Evolutionary conservation across 768 basidiomycete genomes (phyloP).

Genomic region (Agaricus sinodeliciosus): DNA sequence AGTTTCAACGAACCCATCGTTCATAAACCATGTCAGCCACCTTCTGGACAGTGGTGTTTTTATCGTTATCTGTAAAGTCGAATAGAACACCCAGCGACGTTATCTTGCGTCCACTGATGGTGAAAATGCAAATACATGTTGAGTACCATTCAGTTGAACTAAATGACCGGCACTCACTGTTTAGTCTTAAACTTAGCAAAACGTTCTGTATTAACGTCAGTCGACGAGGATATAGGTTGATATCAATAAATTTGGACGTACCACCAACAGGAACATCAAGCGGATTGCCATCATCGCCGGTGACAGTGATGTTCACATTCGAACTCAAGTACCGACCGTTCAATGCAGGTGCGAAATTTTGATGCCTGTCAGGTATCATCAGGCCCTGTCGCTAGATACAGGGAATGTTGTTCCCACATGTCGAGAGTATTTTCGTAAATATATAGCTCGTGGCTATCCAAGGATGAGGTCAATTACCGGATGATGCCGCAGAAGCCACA

Average conservation of each 20-base stretch:
- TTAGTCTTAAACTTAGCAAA: slow-evolving; percentile 69
- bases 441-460: slow-evolving; percentile 73
- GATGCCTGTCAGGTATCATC: slow-evolving; percentile 32
- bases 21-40: slow-evolving; percentile 77
- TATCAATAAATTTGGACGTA: slow-evolving; percentile 10
- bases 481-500: too few relatives aligned
- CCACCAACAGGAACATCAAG: slow-evolving; percentile 33
- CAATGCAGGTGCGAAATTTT: slow-evolving; percentile 60
- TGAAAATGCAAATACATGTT: neutral
- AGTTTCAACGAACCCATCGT: slow-evolving; percentile 46
- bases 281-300: slow-evolving; percentile 31
- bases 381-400: neutral
- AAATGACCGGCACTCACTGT: slow-evolving; percentile 38
- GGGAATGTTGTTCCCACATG: slow-evolving; percentile 34
- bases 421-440: slow-evolving; percentile 59
- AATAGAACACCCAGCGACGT: slow-evolving; percentile 78
- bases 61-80: slow-evolving; percentile 66
- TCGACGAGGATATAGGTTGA: neutral
- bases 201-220: slow-evolving; percentile 30
- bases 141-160: neutral
- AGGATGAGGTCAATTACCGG: neutral
- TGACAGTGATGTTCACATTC: slow-evolving; percentile 79
- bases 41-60: slow-evolving; percentile 68
- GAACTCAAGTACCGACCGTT: slow-evolving; percentile 75
- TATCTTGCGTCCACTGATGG: slow-evolving; percentile 53